Base-by-base conservation (phyloP, 352 stramenopile species). In the Phytophthora ramorum region DNA sequence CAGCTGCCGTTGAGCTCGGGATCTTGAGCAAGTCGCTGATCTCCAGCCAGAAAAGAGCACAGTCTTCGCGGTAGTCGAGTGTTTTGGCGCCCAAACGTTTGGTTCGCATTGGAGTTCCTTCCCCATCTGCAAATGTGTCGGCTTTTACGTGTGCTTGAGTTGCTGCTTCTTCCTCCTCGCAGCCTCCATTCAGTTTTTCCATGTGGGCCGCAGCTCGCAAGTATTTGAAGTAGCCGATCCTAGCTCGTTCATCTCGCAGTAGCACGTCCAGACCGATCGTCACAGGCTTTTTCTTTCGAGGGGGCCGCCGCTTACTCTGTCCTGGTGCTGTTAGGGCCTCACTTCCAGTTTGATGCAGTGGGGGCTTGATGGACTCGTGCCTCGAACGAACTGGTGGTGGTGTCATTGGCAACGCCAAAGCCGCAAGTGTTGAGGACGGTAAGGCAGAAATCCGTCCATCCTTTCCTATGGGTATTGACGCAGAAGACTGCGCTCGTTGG, bases 11-110 rank as follows among this genome's bases (percentile, higher is more conserved):
- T 1, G 59, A 69, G 5, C 53, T 75, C 5, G 79, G 81, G 17
- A 90, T 88, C 63, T 88, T 90, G 26, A 90, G 72, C 37, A 90
- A 45, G 26, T 89, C 81, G 26, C 63, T 85, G 38, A 90, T 87
- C 48, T 90, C 81, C 14, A 90, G 67, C 81, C 81, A 90, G 40
- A 89, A 90, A n/a, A 90, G 46, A 8, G 83, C 81, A 32, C 81
- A 90, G 57, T 90, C 70, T 47, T 87, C 73, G 6, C 79, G 72
- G 48, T 86, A 88, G 67, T 88, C 73, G 17, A 59, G 53, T 3
- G 77, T 79, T 24, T 71, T 64, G 17, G 41, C 46, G 5, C 53
- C 46, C 7, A 30, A n/a, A n/a, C 52, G 34, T 41, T 58, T 61
- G 16, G 3, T 54, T 12, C 50, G 50, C 7, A 34, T 16, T 37